Evolutionary conservation across 1,284 basidiomycete genomes (phyloP).

Genomic region (Malassezia brasiliensis): DNA sequence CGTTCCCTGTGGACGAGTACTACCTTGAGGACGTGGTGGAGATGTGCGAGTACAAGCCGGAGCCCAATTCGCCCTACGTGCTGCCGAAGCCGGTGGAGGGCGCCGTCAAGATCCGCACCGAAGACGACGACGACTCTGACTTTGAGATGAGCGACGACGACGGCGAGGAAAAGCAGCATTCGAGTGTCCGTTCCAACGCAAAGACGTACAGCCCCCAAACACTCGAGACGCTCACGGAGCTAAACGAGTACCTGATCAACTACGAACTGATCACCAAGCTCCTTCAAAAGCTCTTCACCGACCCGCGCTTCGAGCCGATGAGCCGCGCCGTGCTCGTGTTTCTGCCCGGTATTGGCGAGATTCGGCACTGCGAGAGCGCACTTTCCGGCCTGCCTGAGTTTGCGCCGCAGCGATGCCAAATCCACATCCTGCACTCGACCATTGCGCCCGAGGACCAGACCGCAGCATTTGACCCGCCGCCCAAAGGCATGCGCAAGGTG

Average conservation of each 20-base stretch:
- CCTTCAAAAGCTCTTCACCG: constrained; percentile 67
- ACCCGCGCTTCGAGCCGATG: constrained; percentile 52
- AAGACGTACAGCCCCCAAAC: constrained; percentile 65
- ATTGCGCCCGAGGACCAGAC: constrained; percentile 64
- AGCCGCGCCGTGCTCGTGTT: constrained; percentile 82
- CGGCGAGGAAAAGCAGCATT: constrained; percentile 53
- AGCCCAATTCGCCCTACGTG: constrained; percentile 69
- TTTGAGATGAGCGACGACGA: constrained; percentile 62
- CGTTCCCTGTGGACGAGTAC: constrained; percentile 80
- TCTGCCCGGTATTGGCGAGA: constrained; percentile 77
- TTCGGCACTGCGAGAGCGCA: constrained; percentile 75
- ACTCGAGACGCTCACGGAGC: constrained; percentile 67
- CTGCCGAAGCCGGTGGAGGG: constrained; percentile 58
- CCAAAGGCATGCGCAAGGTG: constrained; percentile 71
- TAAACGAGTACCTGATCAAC: constrained; percentile 74
- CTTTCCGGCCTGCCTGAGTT: constrained; percentile 68
- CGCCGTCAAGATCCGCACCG: constrained; percentile 53
- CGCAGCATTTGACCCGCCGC: constrained; percentile 79
- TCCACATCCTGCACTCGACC: constrained; percentile 85
- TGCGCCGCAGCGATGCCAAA: constrained; percentile 61
- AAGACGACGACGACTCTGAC: constrained; percentile 55
- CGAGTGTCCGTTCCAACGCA: constrained; percentile 50
- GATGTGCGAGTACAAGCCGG: constrained; percentile 69
- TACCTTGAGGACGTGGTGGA: constrained; percentile 92
- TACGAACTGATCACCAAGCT: constrained; percentile 61